Percentiles rank a stretch among this genome's conserved stretches.
phyloP scores from a whole-genome alignment of 306 rosid genomes.

The Lathyrus sativus region DNA sequence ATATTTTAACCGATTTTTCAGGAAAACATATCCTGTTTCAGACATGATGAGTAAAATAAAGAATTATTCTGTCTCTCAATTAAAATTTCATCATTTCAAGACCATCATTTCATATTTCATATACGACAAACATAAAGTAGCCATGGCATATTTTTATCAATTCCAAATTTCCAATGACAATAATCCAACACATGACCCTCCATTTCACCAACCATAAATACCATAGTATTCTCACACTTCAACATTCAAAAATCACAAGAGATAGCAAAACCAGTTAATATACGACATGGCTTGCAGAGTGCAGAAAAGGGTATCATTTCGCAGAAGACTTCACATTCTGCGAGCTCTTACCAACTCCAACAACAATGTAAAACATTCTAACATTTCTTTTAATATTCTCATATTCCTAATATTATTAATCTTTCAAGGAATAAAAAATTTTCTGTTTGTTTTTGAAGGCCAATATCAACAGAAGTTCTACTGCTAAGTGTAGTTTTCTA shows the following conservation, averaged over 20 bases:
- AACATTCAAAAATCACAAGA: slow-evolving; percentile 42
- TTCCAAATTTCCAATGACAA: slow-evolving; percentile 36
- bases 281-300: slow-evolving; percentile 56
- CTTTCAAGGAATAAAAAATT: slow-evolving; percentile 22
- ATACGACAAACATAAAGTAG: slow-evolving; percentile 48
- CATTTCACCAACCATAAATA: slow-evolving; percentile 56
- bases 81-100: slow-evolving; percentile 1
- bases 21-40: not conserved
- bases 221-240: slow-evolving; percentile 35
- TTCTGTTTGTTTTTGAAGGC: slow-evolving; percentile 42
- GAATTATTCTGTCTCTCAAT: not conserved
- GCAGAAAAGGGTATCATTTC: slow-evolving; percentile 56
- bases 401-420: not conserved
- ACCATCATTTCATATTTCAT: slow-evolving; percentile 19
- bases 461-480: slow-evolving; percentile 32
- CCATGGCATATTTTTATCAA: slow-evolving; percentile 19
- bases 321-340: slow-evolving; percentile 64
- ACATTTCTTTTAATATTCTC: not conserved
- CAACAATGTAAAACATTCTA: slow-evolving; percentile 49
- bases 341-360: slow-evolving; percentile 50
- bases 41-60: too few relatives aligned
- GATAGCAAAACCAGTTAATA: slow-evolving; percentile 21
- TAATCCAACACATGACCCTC: slow-evolving; percentile 28
- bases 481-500: slow-evolving; percentile 23
- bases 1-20: too few relatives aligned